Evolutionary conservation across 768 basidiomycete genomes (phyloP), one percentile per base, ranked within the genome.

Genomic region (Tylopilus balloui): DNA sequence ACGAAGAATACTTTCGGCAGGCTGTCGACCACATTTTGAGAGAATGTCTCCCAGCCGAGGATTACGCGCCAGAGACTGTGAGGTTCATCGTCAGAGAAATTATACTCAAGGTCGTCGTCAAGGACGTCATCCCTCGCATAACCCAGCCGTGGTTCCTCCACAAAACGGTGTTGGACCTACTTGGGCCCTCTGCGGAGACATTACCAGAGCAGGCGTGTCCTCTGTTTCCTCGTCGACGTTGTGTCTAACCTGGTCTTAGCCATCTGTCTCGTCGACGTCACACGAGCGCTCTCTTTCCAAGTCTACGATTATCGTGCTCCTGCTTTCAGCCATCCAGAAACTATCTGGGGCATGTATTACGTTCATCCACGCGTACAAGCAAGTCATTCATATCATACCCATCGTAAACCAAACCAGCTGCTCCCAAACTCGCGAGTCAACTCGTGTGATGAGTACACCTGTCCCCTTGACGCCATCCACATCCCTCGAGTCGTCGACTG

Each of bases 61-160:
- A 96, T 61, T 91, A 84, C 63, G 77, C 78, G 10, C 79, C 91
- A 15, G 66, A 68, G 32, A 66, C 82, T 1, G 89, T 96, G 70
- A 79, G 90, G n/a, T 75, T 79, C 52, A 86, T 97, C 50, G 69
- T 89, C 35, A 81, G 92, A 49, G 95, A 98, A 70, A 72, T 96
- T 32, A 59, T 95, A 25, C 78, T 91, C 60, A 86, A 88, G 57
- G 74, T 89, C 20, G 69, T 97, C 6, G 70, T 92, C 53, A 77
- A 78, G 41, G 81, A 84, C 53, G 68, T 86, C 21, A 60, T 86
- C 21, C 83, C 84, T 25, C 83, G 79, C 56, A 64, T 95, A 43
- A 78, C 81, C 6, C 86, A 96, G 63, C 87, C 89, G 0, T 97
- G 94, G 92, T 97, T 96, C 65, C 78, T 95, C 39, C 83, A 92